Evolutionary conservation across 139 green algal genomes (phyloP), one percentile per base, ranked within the genome.

Genomic region (Coelastrella sp.): DNA sequence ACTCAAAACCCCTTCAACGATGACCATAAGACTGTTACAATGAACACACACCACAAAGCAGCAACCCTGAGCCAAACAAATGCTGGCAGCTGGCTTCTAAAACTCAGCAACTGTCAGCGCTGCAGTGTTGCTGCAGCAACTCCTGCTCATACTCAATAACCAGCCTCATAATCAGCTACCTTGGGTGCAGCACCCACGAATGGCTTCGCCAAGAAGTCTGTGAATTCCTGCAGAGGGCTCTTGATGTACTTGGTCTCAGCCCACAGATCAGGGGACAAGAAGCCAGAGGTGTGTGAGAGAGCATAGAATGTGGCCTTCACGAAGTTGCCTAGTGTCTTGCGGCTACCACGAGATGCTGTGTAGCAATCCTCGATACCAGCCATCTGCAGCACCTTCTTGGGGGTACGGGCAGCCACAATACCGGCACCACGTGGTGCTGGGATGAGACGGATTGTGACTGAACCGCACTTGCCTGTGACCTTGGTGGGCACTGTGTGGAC

Each of bases 361-460:
- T 99, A 99, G 92, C 97, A 98, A 92, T 99, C 98, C 84, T 99
- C 96, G 86, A 99, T 98, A 51, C 98, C 98, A 7, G 98, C 98
- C 94, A 99, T 99, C 92, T 98, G 94, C 89, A 99, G 91, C 84
- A 99, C 96, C 94, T 99, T 99, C 96, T 99, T 99, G 89, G 98
- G 96, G 63, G 95, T 95, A 72, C 93, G 94, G 5, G 98, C 96
- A 35, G 98, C 98, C 51, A 99, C 98, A 85, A 99, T 98, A 77
- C 98, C 97, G 48, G 97, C 96, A 92, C 98, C 98, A 66, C 94
- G 93, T 60, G 98, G 98, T n/a, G 98, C 98, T 37, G 98, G 98
- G 80, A 99, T 96, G 51, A 99, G 95, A 81, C 98, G 96, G 83
- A 99, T 92, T 73, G 90, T 94, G 35, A 99, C 97, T 30, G 90